Base-by-base conservation (phyloP, 176 grass and related monocot species). In the Triticum turgidum region DNA sequence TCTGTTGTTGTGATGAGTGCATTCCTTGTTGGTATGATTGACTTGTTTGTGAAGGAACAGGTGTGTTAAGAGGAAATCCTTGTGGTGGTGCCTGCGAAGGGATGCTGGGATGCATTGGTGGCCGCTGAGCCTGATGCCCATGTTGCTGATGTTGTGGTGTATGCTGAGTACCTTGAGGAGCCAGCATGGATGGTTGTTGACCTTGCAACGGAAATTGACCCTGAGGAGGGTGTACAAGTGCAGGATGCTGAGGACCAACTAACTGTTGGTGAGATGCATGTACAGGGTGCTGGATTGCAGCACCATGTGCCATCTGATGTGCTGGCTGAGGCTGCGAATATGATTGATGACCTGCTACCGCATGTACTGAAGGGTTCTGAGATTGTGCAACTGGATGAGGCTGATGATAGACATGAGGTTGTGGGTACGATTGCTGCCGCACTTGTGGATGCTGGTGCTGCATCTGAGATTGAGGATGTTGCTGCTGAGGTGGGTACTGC, bases 381-480 rank as follows among this genome's bases (percentile, higher is more conserved):
- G 87, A 68, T 27, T 91, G 93, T 61, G 44, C 76, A 80, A 78
- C 79, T n/a, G 84, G 78, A 64, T 92, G 87, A 13, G 69, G 74
- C 81, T 90, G 91, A 79, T 75, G 73, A 78, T 80, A 86, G 41
- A 76, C 22, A 7, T 90, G 88, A 79, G 83, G 64, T 51, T 93
- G 95, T 41, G 81, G 83, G 82, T 98, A 91, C 80, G 84, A 61
- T 66, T 93, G 92, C 54, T 85, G 91, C 81, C 81, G 91, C 68
- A 85, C 69, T 73, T 77, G 80, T 75, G 65, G 71, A 68, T 77
- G 58, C 24, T 90, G 83, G 42, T 85, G 86, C 54, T 91, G 92
- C 41, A 87, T 65, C 68, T 92, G 85, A 45, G 86, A 74, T 79
- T 83, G 85, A 32, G 65, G 45, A 78, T 91, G 91, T 73, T 89